These are phyloP conservation scores for Tulasnella sp. DNA, from an alignment of 768 basidiomycete species.

Conservation along the genomic window DNA sequence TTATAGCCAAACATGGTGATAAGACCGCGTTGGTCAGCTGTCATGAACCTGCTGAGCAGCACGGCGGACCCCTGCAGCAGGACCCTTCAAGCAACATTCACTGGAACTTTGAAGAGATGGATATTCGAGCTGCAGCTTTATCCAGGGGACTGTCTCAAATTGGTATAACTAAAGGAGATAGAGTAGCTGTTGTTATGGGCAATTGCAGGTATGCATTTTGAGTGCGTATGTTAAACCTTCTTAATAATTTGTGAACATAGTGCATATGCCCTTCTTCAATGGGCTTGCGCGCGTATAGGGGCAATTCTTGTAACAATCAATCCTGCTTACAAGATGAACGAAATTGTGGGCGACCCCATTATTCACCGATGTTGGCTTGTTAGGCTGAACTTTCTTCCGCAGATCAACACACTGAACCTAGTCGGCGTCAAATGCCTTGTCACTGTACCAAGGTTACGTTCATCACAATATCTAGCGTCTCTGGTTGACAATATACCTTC, in stretches of 20 bases:
- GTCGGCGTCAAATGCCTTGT: conserved; percentile 58
- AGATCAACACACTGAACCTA: conserved; percentile 51
- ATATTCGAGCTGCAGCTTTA: conserved; percentile 49
- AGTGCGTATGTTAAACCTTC: not conserved
- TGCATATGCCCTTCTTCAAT: conserved; percentile 67
- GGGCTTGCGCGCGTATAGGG: conserved; percentile 79
- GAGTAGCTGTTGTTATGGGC: conserved; percentile 73
- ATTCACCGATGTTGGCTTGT: not conserved
- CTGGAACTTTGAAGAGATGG: conserved; percentile 65
- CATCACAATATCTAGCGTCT: conserved; percentile 49
- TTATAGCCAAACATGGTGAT: conserved; percentile 37
- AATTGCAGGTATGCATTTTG: conserved; percentile 50
- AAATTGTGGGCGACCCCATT: conserved; percentile 43
- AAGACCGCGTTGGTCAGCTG: conserved; percentile 54
- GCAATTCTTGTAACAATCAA: conserved; percentile 74
- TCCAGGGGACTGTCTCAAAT: conserved; percentile 55
- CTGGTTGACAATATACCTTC: conserved; percentile 46
- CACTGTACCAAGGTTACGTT: conserved; percentile 53
- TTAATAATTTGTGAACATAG: conserved; percentile 27
- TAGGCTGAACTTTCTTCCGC: conserved; percentile 10
- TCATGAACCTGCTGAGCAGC: conserved; percentile 41
- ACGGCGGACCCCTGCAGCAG: conserved; percentile 52
- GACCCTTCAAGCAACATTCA: conserved; percentile 41
- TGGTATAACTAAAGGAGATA: conserved; percentile 62
- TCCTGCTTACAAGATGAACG: conserved; percentile 59